Evolutionary conservation across 2,329 filamentous ascomycete species (phyloP).

Genomic region (Hypoxylon sp.): DNA sequence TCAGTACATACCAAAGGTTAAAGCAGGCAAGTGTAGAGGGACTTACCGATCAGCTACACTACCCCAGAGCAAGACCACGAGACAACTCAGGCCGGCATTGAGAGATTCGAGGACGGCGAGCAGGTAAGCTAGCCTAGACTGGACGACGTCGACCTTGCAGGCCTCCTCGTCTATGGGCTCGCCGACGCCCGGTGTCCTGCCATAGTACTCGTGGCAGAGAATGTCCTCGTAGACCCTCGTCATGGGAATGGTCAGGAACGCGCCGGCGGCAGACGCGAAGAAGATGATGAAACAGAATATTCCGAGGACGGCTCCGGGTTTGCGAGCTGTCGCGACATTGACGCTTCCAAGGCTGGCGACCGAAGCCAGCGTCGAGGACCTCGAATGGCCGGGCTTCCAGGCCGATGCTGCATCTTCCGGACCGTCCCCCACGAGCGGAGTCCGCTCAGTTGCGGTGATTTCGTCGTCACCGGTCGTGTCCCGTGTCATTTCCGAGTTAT

Average conservation of each 20-base stretch:
- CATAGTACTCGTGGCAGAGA: conserved; percentile 50
- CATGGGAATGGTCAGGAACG: conserved; percentile 45
- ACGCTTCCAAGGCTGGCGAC: conserved; percentile 13
- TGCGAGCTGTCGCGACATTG: conserved; percentile 12
- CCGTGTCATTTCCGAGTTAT: conserved; percentile 16
- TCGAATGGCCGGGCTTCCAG: conserved; percentile 22
- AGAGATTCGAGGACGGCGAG: conserved; percentile 45
- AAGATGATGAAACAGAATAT: conserved; percentile 46
- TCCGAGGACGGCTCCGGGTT: conserved; percentile 31
- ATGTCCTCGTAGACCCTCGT: conserved; percentile 51
- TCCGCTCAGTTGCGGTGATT: conserved; percentile 17
- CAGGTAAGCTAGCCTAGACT: conserved; percentile 48
- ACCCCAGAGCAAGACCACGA: conserved; percentile 50
- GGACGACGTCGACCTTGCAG: conserved; percentile 50
- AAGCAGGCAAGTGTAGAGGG: not conserved
- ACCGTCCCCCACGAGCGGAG: conserved; percentile 21
- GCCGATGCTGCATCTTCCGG: conserved; percentile 1
- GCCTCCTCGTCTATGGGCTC: conserved; percentile 47
- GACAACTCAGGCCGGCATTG: conserved; percentile 44
- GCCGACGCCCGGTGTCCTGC: conserved; percentile 30
- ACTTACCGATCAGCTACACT: conserved; percentile 49
- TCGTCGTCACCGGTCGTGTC: conserved; percentile 14
- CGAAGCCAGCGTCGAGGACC: conserved; percentile 18
- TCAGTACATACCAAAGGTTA: not conserved
- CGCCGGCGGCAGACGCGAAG: conserved; percentile 40